Conservation (phyloP, 257 asterid species). For the Craterostigma plantagineum region DNA sequence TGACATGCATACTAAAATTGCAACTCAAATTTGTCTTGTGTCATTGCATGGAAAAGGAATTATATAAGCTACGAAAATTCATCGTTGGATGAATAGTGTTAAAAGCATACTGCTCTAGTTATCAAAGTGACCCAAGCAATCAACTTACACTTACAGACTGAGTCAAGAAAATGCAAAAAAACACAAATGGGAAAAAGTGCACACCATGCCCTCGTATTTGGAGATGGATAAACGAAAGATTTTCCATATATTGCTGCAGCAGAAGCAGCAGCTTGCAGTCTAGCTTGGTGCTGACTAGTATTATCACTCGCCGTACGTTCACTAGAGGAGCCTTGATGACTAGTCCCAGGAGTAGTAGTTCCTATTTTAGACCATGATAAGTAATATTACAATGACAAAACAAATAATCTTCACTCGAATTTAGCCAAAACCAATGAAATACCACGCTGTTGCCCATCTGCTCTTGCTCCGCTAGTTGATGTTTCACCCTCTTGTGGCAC, state of each 20-base stretch:
- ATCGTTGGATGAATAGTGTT: too few species aligned
- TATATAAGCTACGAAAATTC: too few species aligned
- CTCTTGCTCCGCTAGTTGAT: conserved; percentile 24
- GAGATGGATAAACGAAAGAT: conserved; percentile 89
- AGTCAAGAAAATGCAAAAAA: conserved; percentile 3
- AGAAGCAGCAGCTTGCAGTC: conserved; percentile 77
- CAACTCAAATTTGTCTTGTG: background rate
- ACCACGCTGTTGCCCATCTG: conserved; percentile 57
- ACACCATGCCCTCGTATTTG: conserved; percentile 37
- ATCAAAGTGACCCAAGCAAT: too few species aligned
- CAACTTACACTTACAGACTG: too few species aligned
- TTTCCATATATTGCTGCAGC: conserved; percentile 70
- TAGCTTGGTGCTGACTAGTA: conserved; percentile 47
- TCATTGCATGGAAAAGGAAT: too few species aligned
- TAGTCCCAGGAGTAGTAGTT: conserved; percentile 31
- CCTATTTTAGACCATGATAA: conserved; percentile 12
- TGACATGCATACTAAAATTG: background rate
- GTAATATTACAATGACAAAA: background rate
- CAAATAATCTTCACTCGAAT: background rate
- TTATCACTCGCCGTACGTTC: conserved; percentile 23
- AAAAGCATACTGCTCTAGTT: too few species aligned
- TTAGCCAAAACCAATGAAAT: conserved; percentile 5
- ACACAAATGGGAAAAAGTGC: conserved; percentile 4
- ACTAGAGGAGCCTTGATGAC: conserved; percentile 34
- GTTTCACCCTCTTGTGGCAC: conserved; percentile 66